Base-by-base conservation (phyloP, 2,329 filamentous ascomycete species). In the Pezicula neosporulosa region DNA sequence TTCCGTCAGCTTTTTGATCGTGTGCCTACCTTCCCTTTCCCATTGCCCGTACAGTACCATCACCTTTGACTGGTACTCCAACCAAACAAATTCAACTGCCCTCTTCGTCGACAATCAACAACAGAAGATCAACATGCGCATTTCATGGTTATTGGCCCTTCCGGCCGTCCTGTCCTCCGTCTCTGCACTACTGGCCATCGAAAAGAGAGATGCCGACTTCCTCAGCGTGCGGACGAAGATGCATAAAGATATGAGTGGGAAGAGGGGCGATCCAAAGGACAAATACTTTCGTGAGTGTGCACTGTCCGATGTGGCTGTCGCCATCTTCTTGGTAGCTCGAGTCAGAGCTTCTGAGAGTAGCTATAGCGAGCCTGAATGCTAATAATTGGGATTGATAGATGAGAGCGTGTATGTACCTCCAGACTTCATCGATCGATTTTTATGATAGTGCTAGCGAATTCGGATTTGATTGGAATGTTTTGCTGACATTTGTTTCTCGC, bases 281-380 rank as follows among this genome's bases (percentile, higher is more conserved):
- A 70, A 71, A 64, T 71, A 70, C 57, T 71, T 72, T 51, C 68
- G 68, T 70, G 51, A 61, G 66, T 66, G 27, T 13, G 33, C 19
- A 10, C 37, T 41, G 45, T 38, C 2, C 21, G 3, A 21, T 8
- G 48, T 60, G 50, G 51, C 51, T 49, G 55, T 53, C 51, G 46
- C 46, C 21, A 15, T 36, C 21, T 38, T 42, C 27, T 18, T 19
- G 24, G 10, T 18, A 28, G 12, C 4, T 47, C 35, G 35, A 37
- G n/a, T 13, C 12, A 6, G 35, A 6, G 35, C 12, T 3, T 37
- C 12, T 16, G 35, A 37, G 35, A 13, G n/a, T 6, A 13, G 35
- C 35, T 21, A 33, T 42, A 6, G 15, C 39, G 8, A 44, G 15
- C 16, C 33, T 37, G 24, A 18, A 49, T 56, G 48, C 57, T 60